Base-by-base conservation (phyloP, 768 basidiomycete genomes). In the Leccinum imitatum region DNA sequence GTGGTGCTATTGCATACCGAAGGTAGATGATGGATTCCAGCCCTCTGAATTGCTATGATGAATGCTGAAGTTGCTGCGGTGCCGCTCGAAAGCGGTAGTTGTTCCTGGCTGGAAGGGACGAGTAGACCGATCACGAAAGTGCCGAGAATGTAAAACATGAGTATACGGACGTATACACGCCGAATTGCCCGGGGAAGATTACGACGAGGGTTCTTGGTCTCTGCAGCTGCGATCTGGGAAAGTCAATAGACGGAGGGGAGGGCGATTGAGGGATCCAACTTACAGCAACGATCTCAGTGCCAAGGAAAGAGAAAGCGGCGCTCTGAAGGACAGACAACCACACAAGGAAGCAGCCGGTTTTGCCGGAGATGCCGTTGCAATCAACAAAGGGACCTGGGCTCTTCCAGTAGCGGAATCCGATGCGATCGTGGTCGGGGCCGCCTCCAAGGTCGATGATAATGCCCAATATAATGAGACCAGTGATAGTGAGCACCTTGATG, bases 221-320 rank as follows among this genome's bases (percentile, higher is more conserved):
- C 93, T n/a, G 88, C 92, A 25, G 91, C 91, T 60, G 92, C 91
- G 65, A 90, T 90, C 89, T 90, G 66, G 37, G 50, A 53, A 41
- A 58, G 37, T 67, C 57, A 65, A 51, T 4, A 56, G 8, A 21
- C 41, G 41, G 9, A 19, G n/a, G 41, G 14, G n/a, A 19, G 44
- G 13, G 23, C 27, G 21, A 33, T 15, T 6, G 23, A 30, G 37
- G 19, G 25, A 50, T 13, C 17, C 48, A 6, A 78, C 84, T 66
- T 78, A 91, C 88, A 35, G 91, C 93, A 46, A 96, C 93, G 69
- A 96, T 94, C 73, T 98, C 95, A 6, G 93, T 95, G n/a, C 95
- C 95, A 60, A 95, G 93, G 72, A 82, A 95, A 11, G 92, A 93
- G 79, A 95, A 97, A 14, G 92, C 93, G 4, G 95, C 95, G 64